Conservation (phyloP, 164 flowering plant genomes). For the Magnolia changhungtana region DNA sequence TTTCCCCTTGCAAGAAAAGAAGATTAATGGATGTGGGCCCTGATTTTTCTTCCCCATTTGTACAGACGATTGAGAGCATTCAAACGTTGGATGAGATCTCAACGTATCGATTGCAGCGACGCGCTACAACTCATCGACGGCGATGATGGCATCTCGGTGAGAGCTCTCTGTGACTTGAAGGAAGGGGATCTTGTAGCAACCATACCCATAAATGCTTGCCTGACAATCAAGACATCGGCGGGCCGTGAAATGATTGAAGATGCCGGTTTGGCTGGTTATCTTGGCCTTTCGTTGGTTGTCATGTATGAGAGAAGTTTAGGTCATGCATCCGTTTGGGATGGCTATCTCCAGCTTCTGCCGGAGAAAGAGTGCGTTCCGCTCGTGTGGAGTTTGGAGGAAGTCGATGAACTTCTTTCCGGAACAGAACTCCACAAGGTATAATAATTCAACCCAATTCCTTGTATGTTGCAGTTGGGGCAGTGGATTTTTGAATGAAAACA, state of each 20-base stretch:
- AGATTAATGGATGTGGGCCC: too few species aligned
- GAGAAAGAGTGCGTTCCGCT: constrained; percentile 57
- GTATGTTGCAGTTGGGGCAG: neutral
- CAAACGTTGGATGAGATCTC: constrained; percentile 79
- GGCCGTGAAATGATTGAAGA: constrained; percentile 53
- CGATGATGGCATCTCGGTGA: constrained; percentile 48
- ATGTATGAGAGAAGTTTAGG: constrained; percentile 87
- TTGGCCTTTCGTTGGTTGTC: constrained; percentile 69
- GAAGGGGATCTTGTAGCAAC: constrained; percentile 75
- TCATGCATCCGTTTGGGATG: constrained; percentile 65
- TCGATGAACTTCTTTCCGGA: constrained; percentile 60
- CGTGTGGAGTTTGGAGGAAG: constrained; percentile 64
- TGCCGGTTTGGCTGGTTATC: constrained; percentile 52
- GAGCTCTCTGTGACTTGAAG: constrained; percentile 43
- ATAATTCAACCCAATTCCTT: neutral
- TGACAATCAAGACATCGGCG: constrained; percentile 59
- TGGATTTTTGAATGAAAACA: too few species aligned
- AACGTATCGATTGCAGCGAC: constrained; percentile 61
- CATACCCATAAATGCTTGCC: constrained; percentile 76
- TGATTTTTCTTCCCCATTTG: neutral
- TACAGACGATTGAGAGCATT: constrained; percentile 71
- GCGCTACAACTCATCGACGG: constrained; percentile 42
- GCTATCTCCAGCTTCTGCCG: constrained; percentile 76
- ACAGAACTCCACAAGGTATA: constrained; percentile 90
- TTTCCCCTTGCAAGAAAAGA: too few species aligned